Base-by-base conservation (phyloP, 805 yeast genomes). In the Sugiyamaella marilandica region DNA sequence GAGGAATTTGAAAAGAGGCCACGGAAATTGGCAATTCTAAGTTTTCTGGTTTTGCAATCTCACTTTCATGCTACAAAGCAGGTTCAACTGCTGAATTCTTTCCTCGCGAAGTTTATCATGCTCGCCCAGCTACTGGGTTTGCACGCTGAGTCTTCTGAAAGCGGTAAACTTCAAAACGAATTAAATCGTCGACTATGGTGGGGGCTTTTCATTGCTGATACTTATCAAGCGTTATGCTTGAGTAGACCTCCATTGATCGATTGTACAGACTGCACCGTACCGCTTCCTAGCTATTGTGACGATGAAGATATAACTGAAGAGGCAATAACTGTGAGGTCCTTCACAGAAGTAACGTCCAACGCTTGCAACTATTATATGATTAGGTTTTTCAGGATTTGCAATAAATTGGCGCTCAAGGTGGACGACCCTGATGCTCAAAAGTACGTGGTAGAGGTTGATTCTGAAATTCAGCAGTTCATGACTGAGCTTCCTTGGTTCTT, bases 31-130 rank as follows among this genome's bases (percentile, higher is more conserved):
- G 35, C 26, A 10, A 45, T 50, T 18, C 37, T 41, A 4, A 16
- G 37, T 10, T 34, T 45, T 35, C 21, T 32, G 19, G 45, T 45
- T 24, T 44, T 50, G 19, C 49, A 50, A 34, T 11, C 37, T 18
- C 46, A 35, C 29, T 50, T 45, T 32, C 53, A 50, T 21, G 18
- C 53, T 11, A 41, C 33, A 8, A 50, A 50, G 19, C 45, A 50
- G 10, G 41, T 44, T 21, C 34, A 44, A 11, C 35, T 19, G 8
- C 43, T 50, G 29, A 31, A 50, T 26, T 14, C 36, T 5, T 21
- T 44, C 13, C 18, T 50, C 31, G 31, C 39, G 14, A 26, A 18
- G 18, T 48, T 48, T 13, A 33, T 45, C 19, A 26, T 14, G 10
- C 13, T 45, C 7, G 53, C 49, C 5, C 49, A 41, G 8, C 21